Evolutionary conservation across 306 rosid genomes (phyloP), one percentile per base, ranked within the genome.

Genomic region (Gynostemma pentaphyllum): DNA sequence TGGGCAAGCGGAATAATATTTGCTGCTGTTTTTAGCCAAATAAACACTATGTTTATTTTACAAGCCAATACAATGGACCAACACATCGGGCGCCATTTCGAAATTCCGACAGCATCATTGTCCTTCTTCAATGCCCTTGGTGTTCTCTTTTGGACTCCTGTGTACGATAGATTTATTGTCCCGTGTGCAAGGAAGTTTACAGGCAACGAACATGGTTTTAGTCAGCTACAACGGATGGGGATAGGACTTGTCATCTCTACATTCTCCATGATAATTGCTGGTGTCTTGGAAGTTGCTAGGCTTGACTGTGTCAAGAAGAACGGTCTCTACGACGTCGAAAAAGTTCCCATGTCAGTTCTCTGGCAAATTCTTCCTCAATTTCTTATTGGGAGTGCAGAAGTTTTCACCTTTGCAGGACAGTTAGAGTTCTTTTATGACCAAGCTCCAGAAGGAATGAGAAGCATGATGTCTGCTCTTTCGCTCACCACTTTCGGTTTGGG

Each of bases 1-100:
- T 85, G 94, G 96, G 94, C 94, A 45, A 34, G 87, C 7, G 69
- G 86, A 30, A 88, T 88, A 0, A 78, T 81, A 47, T 79, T 82
- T 66, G 37, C 96, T 44, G 70, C 87, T 0, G 96, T 85, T 7
- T 88, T 78, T 76, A 48, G 83, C 23, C 96, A 88, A 72, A 82
- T 82, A 89, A 66, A 41, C 81, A 88, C 94, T 45, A 79, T 88
- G 92, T 88, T 88, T 65, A 85, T 88, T 32, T 40, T 82, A 67
- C 94, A 85, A 73, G 96, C 89, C 51, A 82, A 85, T 77, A 85
- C 83, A 64, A 39, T 85, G 87, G 80, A 88, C 76, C 88, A 70
- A 16, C 79, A 22, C 46, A 83, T 87, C 21, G 89, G 94, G 15
- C 81, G 80, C 47, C n/a, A n/a, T n/a, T 82, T 87, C 74, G 28